phyloP scores from a whole-genome alignment of 768 basidiomycete species.

The Lactarius evosmus region DNA sequence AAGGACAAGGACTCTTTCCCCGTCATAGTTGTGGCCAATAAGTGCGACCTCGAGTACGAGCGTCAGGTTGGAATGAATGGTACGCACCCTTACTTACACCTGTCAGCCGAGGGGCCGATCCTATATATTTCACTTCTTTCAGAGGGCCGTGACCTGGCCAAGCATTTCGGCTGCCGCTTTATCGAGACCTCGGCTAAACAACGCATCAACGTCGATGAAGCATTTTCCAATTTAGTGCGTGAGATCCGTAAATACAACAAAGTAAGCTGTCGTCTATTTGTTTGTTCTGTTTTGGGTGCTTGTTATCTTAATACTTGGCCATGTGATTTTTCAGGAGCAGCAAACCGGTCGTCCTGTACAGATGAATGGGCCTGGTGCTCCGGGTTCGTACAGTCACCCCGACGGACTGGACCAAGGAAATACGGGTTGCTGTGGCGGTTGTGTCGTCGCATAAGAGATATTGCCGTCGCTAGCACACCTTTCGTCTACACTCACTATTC shows the following conservation, averaged over 20 bases:
- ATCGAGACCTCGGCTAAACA: slow-evolving; percentile 97
- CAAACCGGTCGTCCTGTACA: slow-evolving; percentile 70
- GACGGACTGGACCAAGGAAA: slow-evolving; percentile 53
- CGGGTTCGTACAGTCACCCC: slow-evolving; percentile 48
- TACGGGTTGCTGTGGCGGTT: slow-evolving; percentile 63
- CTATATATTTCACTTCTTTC: slow-evolving; percentile 13
- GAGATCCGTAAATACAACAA: slow-evolving; percentile 94
- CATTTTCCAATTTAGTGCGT: slow-evolving; percentile 88
- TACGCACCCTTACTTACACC: slow-evolving; percentile 36
- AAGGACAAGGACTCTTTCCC: slow-evolving; percentile 97
- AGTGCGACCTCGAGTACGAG: slow-evolving; percentile 94
- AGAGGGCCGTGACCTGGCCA: slow-evolving; percentile 98
- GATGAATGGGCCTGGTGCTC: slow-evolving; percentile 41
- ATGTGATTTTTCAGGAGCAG: slow-evolving; percentile 52
- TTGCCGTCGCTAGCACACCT: slow-evolving; percentile 18
- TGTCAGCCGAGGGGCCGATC: not conserved
- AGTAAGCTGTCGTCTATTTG: slow-evolving; percentile 42
- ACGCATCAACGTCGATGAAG: slow-evolving; percentile 95
- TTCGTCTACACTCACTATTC: slow-evolving; percentile 13
- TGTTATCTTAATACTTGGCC: not conserved
- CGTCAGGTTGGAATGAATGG: slow-evolving; percentile 95
- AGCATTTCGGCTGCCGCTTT: slow-evolving; percentile 91
- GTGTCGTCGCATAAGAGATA: slow-evolving; percentile 50
- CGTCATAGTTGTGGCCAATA: slow-evolving; percentile 96
- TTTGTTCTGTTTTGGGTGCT: not conserved